phyloP scores from a whole-genome alignment of 345 rosid genomes.

The Citrus maxima region DNA sequence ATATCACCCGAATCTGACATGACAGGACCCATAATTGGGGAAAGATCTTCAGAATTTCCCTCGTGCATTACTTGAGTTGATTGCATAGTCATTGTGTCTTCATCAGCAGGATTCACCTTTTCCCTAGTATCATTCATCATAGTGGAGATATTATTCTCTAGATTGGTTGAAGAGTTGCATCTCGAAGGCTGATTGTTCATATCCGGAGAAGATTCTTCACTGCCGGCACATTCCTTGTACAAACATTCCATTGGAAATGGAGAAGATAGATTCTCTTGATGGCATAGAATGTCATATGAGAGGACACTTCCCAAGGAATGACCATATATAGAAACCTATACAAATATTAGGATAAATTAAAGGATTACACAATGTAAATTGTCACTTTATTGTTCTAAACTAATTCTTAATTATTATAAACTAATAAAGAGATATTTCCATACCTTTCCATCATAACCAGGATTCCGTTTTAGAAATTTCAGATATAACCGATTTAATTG shows the following conservation, averaged over 20 bases:
- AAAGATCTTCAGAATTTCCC: conserved; percentile 24
- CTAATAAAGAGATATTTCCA: conserved; percentile 14
- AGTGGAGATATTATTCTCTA: conserved; percentile 26
- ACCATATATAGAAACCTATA: conserved; percentile 86
- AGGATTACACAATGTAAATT: neutral
- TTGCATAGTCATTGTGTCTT: conserved; percentile 27
- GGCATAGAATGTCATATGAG: conserved; percentile 96
- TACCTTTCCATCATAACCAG: conserved; percentile 98
- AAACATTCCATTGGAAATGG: conserved; percentile 78
- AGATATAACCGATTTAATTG: conserved; percentile 73
- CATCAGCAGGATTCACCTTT: conserved; percentile 24
- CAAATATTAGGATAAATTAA: neutral
- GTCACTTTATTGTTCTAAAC: neutral
- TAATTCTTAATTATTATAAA: neutral
- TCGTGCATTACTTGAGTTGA: conserved; percentile 23
- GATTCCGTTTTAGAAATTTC: conserved; percentile 81
- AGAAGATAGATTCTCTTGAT: conserved; percentile 80
- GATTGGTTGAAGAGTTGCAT: conserved; percentile 19
- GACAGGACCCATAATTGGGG: conserved; percentile 18
- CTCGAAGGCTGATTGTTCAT: conserved; percentile 26
- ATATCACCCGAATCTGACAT: conserved; percentile 27
- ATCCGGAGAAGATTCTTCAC: conserved; percentile 34
- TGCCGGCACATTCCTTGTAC: conserved; percentile 46
- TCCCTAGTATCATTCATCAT: conserved; percentile 21
- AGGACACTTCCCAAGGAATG: conserved; percentile 99